Evolutionary conservation across 2,329 filamentous ascomycete genomes (phyloP).

Genomic region (Pseudocercospora macadamiae): DNA sequence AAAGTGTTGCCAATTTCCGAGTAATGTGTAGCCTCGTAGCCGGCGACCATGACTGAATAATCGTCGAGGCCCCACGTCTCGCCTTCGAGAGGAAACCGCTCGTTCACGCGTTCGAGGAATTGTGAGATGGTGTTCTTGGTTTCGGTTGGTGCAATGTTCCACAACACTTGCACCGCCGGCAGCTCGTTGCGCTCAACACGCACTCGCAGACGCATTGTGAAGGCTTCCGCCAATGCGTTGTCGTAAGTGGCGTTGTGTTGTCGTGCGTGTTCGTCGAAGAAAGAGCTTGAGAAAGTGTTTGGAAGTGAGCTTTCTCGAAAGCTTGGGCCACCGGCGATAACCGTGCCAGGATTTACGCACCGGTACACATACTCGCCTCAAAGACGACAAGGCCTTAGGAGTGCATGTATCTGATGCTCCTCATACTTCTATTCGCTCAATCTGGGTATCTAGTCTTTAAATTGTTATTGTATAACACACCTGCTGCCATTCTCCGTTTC

Average conservation of each 20-base stretch:
- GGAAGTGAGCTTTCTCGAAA: no score
- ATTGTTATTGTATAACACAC: conserved; percentile 33
- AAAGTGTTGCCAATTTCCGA: conserved; percentile 70
- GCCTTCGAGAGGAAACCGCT: conserved; percentile 78
- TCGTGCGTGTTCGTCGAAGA: background rate
- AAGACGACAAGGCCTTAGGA: no score
- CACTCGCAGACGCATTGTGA: conserved; percentile 70
- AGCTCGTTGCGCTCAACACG: conserved; percentile 73
- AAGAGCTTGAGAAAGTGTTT: conserved; percentile 2
- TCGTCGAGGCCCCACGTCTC: conserved; percentile 85
- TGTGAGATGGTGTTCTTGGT: conserved; percentile 65
- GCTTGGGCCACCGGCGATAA: no score
- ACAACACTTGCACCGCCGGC: conserved; percentile 72
- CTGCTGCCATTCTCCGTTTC: conserved; percentile 51
- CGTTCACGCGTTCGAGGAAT: conserved; percentile 77
- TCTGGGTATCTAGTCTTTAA: conserved; percentile 7
- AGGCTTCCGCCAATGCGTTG: conserved; percentile 2
- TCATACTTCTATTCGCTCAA: no score
- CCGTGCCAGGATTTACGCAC: background rate
- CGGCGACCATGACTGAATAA: conserved; percentile 77
- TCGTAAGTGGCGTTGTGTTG: background rate
- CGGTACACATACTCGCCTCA: no score
- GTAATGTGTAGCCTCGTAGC: conserved; percentile 88
- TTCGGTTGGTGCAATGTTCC: conserved; percentile 58
- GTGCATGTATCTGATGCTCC: no score